Base-by-base conservation (phyloP, 306 rosid species). In the Fragaria iinumae region DNA sequence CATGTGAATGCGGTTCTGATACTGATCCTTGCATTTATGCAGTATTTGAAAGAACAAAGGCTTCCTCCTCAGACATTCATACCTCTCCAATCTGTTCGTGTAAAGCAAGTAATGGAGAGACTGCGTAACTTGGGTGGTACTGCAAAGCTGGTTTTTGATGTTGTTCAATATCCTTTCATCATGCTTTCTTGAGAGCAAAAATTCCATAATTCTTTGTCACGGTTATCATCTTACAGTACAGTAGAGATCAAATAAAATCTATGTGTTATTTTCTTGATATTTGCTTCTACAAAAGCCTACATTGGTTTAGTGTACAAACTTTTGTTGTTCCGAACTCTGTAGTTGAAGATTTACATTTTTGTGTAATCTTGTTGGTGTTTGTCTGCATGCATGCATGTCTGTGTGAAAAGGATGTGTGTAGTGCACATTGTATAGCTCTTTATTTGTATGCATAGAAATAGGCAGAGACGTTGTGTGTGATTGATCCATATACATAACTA, bases 21-120 rank as follows among this genome's bases (percentile, higher is more conserved):
- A 38, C 56, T 80, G 73, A 56, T 63, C 73, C 62, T 55, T 79
- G 78, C 67, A 82, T 82, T 64, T 80, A 48, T 84, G 80, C 91
- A 96, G 99, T 96, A 96, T 86, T 93, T 96, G 90, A 96, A 96
- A 91, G 99, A 96, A 78, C 99, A 93, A 76, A 92, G 98, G 90
- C 99, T 96, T 84, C 99, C 99, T 83, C 99, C 99, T 65, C 98
- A 91, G 87, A 96, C 99, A 72, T 96, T 96, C 86, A 96, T 96
- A 90, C 99, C 99, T 85, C 91, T 96, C 80, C 93, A 96, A 83
- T 91, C 97, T 67, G 74, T 93, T 84, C 97, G 99, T 36, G 96
- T 96, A 76, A 96, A 96, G 90, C 98, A 93, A 36, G 82, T 96
- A 71, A 83, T 88, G 88, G 99, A 96, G 86, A 88, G 98, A 84